Base-by-base conservation (phyloP, 108 stramenopile species). In the Pseudonitzschia multistriata region DNA sequence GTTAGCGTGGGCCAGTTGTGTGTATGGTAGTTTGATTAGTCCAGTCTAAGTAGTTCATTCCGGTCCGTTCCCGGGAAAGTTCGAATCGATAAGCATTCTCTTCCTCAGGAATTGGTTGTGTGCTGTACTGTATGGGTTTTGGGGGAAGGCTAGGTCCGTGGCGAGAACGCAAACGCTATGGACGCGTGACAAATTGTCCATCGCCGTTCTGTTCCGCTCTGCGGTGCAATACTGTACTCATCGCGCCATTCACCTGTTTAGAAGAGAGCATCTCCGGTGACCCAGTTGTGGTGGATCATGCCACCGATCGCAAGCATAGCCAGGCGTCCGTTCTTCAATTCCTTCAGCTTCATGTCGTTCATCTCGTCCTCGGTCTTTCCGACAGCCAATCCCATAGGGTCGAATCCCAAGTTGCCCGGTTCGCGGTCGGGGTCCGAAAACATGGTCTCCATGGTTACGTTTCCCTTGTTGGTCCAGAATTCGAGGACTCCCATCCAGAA, bases 261-360 rank as follows among this genome's bases (percentile, higher is more conserved):
- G 73, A 74, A 74, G n/a, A 74, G 73, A 36, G 94, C 69, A 60
- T 92, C 91, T 49, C 91, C 94, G 25, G 87, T 88, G 55, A 95
- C 79, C 77, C 86, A 88, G 82, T 95, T 92, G 81, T 95, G 94
- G 65, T 92, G 90, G 67, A 95, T 89, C 94, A 95, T 95, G 27
- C 94, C 94, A 67, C 92, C 92, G 67, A 93, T 90, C 22, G 93
- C 89, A 49, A 89, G 66, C 89, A 90, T 95, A 53, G 94, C 94
- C 68, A 95, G 73, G 59, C 94, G 76, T 71, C 94, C 94, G 76
- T 95, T 95, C 85, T 90, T 92, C 66, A 95, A 78, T 78, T 95
- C 94, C 69, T 89, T 79, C 66, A 90, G 70, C 72, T 89, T 65
- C 85, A 92, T 71, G 27, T 73, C 71, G 47, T 80, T 84, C 56